Evolutionary conservation across 176 grass and related monocot species (phyloP), one percentile per base, ranked within the genome.

Genomic region (Musa acuminata): DNA sequence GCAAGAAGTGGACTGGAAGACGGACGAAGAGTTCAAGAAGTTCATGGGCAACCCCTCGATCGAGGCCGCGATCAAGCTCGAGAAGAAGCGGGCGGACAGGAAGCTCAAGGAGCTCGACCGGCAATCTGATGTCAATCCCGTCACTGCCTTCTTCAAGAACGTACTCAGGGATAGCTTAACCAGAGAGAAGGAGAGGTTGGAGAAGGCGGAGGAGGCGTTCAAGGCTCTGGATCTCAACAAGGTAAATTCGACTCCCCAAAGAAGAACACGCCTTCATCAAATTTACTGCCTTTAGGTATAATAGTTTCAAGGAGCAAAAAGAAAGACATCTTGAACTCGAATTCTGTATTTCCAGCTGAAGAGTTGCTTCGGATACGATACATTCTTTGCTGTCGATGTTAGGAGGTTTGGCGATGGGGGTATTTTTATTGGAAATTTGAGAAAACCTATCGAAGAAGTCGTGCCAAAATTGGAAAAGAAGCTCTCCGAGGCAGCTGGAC

Each of bases 31-130:
- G 80, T 98, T 98, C 84, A 98, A 89, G 88, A 93, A 82, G 74
- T 98, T 98, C 82, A 98, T 98, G 94, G 90, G 95, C 1, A 98
- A 98, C 77, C 94, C 94, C 9, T 93, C 95, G 22, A 98, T 98
- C 55, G 88, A 93, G 82, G 90, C 95, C 1, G 90, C 95, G 69
- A 87, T 98, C 80, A 90, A 98, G 81, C 64, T 98, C 35, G 95
- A 98, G 95, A 98, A 98, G 87, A 82, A 98, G 78, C 75, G 95
- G 77, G 83, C 88, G 29, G 88, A 93, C 79, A 78, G 90, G 77
- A 93, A 82, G 78, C 82, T 93, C 62, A 89, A 83, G 17, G 78
- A 93, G 83, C 84, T 98, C 74, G 94, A 98, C 77, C 88, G 85
- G 77, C 88, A 98, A 67, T 82, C 87, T 25, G 88, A 98, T 77